Evolutionary conservation across 2,329 filamentous ascomycete species (phyloP), one percentile per base, ranked within the genome.

Genomic region (Cladosporium velox): DNA sequence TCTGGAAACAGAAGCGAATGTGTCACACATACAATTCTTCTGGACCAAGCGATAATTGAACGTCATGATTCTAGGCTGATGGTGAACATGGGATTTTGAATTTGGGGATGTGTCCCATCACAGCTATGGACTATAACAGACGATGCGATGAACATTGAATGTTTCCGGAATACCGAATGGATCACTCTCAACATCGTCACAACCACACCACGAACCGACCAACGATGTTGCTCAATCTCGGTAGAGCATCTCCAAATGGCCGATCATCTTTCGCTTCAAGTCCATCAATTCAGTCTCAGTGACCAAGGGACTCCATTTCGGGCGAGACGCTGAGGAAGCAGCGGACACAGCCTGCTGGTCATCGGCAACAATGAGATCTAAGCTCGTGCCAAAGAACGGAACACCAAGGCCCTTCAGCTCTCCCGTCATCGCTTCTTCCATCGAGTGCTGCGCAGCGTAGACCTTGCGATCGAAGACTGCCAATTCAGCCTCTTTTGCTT

Each of bases 391-490:
- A 71, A 88, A 89, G 73, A 89, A 89, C 0, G 87, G 87, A 41
- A 89, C 83, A 10, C 84, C 86, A 35, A 90, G 74, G 8, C 76
- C 78, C 65, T 85, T 85, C 57, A 91, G 75, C 69, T 87, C 85
- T 1, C 77, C 75, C 7, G 79, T 81, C 76, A 89, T 85, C 15
- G 84, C 83, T n/a, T 81, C 79, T 0, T 84, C 81, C 88, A 91
- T 89, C 12, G 85, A 79, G 49, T 77, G 77, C 60, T 85, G 84
- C 2, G 87, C 87, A 64, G 79, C 82, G 70, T 89, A 85, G 18
- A 90, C 85, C 72, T 90, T 90, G 62, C 78, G 76, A 69, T 90
- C 87, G 72, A 87, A 90, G 24, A 79, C 79, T 34, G 78, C 74
- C 8, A 90, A 76, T 74, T 90, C 88, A 58, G 81, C 79, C 38